Percentiles rank a stretch among this genome's conserved stretches.
Conservation (phyloP, 768 basidiomycete genomes). For the Gloeostereum incarnatum region DNA sequence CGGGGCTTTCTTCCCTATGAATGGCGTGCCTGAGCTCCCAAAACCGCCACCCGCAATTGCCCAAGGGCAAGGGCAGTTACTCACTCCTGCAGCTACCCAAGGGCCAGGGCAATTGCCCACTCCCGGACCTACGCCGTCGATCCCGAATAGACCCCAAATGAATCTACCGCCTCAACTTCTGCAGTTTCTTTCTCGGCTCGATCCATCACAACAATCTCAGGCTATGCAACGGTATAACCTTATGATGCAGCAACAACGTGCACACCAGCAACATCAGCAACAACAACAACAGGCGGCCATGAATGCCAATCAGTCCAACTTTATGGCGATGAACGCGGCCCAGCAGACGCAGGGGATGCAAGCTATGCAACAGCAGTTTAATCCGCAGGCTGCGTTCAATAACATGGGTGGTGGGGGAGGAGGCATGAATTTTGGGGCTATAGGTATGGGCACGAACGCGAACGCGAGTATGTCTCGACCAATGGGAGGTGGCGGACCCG, state of each 20-base stretch:
- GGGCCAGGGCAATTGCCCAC: too few relatives aligned
- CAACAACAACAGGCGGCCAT: slow-evolving; percentile 1
- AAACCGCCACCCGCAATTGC: slow-evolving; percentile 12
- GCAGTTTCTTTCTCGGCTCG: not conserved
- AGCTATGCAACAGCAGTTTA: not conserved
- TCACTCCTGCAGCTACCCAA: too few relatives aligned
- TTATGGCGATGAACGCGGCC: not conserved
- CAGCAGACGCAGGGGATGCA: not conserved
- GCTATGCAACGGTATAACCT: not conserved
- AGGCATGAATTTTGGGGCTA: not conserved
- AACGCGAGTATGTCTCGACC: not conserved
- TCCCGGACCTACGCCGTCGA: not conserved
- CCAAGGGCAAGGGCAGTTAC: too few relatives aligned
- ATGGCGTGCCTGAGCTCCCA: slow-evolving; percentile 44
- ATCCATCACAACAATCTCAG: not conserved
- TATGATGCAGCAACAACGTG: slow-evolving; percentile 7
- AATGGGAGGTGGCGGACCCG: not conserved
- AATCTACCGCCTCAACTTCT: not conserved
- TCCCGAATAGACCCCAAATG: not conserved
- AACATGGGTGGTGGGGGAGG: not conserved
- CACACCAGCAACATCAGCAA: slow-evolving; percentile 10
- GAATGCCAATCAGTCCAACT: not conserved
- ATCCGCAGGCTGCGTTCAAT: not conserved
- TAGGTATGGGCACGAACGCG: not conserved
- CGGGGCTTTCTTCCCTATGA: slow-evolving; percentile 41